Evolutionary conservation across 2,329 filamentous ascomycete genomes (phyloP), one percentile per base, ranked within the genome.

Genomic region (Stemphylium lycopersici): DNA sequence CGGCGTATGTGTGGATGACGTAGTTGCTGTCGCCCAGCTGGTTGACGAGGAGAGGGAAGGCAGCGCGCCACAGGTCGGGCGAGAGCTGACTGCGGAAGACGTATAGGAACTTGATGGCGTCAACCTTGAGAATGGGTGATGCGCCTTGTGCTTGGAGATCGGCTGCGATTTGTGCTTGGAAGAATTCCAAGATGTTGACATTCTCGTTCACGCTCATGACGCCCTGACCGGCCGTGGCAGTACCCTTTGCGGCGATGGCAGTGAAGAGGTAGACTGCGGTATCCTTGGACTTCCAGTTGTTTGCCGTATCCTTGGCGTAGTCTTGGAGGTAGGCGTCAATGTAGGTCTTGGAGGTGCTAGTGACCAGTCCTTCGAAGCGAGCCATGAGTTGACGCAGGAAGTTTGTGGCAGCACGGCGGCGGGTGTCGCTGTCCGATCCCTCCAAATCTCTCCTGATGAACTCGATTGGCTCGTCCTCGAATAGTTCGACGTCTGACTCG

Each of bases 401-500:
- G 74, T 98, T 95, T 0, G 93, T 98, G 0, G 96, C 93, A 36
- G 95, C 93, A 68, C 95, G 85, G 63, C 95, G 84, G 69, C 95
- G 84, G 1, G 95, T 99, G 73, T 98, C 95, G 49, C 90, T 96
- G 76, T 99, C 95, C 1, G 95, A 97, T 6, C 95, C 95, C 75
- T 99, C 95, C 42, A 99, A 81, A 75, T 99, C 95, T 68, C 92
- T 86, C 59, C 95, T 86, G 70, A 99, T 99, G 72, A 96, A 99
- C 76, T 99, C 95, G 62, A 99, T 99, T 0, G 95, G 95, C 79
- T 99, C 96, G 72, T 99, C 96, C 73, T 99, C 95, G 66, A 99
- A 98, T 63, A 96, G 84, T 74, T 99, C 95, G 49, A 96, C 84
- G 63, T 99, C 96, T 0, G 93, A 95, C 69, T 97, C 95, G 62